phyloP scores from a whole-genome alignment of 169 alveolate genomes.

The Plasmodium billcollinsi region DNA sequence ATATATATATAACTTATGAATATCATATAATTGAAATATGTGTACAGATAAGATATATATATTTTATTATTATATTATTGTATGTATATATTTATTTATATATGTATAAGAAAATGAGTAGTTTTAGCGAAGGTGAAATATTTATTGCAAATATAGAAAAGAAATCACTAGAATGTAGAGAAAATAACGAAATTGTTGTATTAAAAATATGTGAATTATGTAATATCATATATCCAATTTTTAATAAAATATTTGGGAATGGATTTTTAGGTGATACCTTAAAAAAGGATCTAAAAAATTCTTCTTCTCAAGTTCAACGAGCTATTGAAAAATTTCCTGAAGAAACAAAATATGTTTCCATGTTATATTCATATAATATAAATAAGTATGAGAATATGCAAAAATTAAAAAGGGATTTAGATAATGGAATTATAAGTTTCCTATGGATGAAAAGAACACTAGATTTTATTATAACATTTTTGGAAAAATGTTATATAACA shows the following conservation, averaged over 20 bases:
- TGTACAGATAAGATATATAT: no score
- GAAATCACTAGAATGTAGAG: conserved; percentile 59
- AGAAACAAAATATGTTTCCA: conserved; percentile 71
- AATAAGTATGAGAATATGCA: conserved; percentile 58
- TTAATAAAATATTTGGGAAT: conserved; percentile 70
- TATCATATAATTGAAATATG: no score
- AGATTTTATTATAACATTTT: conserved; percentile 66
- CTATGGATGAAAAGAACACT: conserved; percentile 75
- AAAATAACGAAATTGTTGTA: conserved; percentile 51
- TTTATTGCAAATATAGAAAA: conserved; percentile 29
- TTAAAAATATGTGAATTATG: conserved; percentile 69
- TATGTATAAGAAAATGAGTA: conserved; percentile 22
- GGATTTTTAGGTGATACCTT: conserved; percentile 48
- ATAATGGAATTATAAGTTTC: conserved; percentile 64
- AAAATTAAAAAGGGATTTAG: conserved; percentile 48
- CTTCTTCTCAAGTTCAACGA: conserved; percentile 43
- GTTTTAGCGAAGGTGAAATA: conserved; percentile 1
- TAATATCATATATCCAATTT: conserved; percentile 46
- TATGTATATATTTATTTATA: neutral
- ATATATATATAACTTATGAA: no score
- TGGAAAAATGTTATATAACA: conserved; percentile 73
- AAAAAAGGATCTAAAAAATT: conserved; percentile 69
- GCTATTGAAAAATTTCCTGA: conserved; percentile 73
- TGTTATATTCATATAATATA: conserved; percentile 63
- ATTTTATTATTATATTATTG: no score